Evolutionary conservation across 2,329 filamentous ascomycete genomes (phyloP), one percentile per base, ranked within the genome.

Genomic region (Lecanicillium sp.): DNA sequence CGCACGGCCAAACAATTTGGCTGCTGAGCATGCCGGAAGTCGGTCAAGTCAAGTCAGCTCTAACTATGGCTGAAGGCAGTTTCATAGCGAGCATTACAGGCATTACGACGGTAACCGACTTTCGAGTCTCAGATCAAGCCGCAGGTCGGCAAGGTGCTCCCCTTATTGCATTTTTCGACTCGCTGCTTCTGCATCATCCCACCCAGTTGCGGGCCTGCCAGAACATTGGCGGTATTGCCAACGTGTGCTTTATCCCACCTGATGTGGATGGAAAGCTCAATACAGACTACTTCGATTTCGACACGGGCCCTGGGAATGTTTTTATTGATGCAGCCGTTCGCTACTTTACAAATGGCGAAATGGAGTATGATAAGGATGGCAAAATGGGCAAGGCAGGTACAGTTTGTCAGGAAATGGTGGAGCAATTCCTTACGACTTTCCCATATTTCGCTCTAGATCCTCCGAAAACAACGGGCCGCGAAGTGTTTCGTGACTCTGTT

Each of bases 141-240:
- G 72, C 69, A 17, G 73, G 74, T 5, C 67, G 74, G 29, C 76
- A 78, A 56, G 75, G 74, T 2, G 73, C 75, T 2, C 74, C 78
- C 1, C 66, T 80, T 6, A 74, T 78, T 51, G 74, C 71, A 9
- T 79, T 81, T 55, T 76, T 81, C 54, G 75, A 81, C 54, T 69
- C 71, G 0, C 62, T 80, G 2, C 56, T 81, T 6, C 65, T 82
- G 17, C 74, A 76, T 52, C 75, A 81, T 55, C 72, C 77, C 0
- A 73, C 62, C 4, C 79, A 78, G 60, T 63, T 79, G 7, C 72
- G 79, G 21, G 76, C 74, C 2, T 81, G 77, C 58, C 75, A 82
- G 56, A 81, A 81, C 56, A 81, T 83, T 46, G 77, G 77, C 43
- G 77, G 78, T 26, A 79, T 83, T 35, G 75, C 74, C 24, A 82